Evolutionary conservation across 495 filamentous ascomycete species (phyloP).

Genomic region (Hamigera avellanea): DNA sequence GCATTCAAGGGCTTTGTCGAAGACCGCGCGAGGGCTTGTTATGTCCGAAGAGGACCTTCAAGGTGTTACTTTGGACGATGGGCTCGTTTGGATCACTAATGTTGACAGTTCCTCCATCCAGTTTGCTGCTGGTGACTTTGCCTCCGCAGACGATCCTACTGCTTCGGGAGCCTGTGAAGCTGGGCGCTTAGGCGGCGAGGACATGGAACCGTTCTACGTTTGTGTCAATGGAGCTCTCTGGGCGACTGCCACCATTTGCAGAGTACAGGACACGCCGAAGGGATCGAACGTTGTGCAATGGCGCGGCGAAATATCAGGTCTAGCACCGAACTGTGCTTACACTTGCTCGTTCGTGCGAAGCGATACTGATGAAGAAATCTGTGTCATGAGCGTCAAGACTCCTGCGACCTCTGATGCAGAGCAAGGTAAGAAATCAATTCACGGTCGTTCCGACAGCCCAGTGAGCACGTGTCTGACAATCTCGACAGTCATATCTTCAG

Average conservation of each 20-base stretch:
- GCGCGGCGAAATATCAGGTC: slow-evolving; percentile 79
- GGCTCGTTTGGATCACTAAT: slow-evolving; percentile 78
- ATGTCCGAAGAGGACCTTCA: slow-evolving; percentile 77
- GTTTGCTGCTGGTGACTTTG: slow-evolving; percentile 66
- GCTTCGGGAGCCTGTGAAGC: slow-evolving; percentile 21
- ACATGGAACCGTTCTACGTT: slow-evolving; percentile 73
- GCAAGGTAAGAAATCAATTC: slow-evolving; percentile 45
- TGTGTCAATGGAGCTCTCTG: slow-evolving; percentile 81
- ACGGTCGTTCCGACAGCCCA: no score
- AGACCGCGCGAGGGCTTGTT: slow-evolving; percentile 49
- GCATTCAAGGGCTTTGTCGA: slow-evolving; percentile 68
- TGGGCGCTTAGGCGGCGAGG: slow-evolving; percentile 25
- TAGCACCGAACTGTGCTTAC: slow-evolving; percentile 78
- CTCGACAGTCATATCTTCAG: slow-evolving; percentile 25
- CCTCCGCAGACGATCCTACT: slow-evolving; percentile 27
- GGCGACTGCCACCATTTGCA: slow-evolving; percentile 66
- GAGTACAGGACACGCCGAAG: slow-evolving; percentile 37
- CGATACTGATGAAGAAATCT: slow-evolving; percentile 60
- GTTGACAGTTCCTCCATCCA: slow-evolving; percentile 71
- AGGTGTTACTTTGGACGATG: slow-evolving; percentile 67
- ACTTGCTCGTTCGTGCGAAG: slow-evolving; percentile 73
- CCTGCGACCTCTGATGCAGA: slow-evolving; percentile 58
- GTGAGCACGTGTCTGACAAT: background rate
- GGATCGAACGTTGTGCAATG: slow-evolving; percentile 44
- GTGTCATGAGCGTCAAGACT: slow-evolving; percentile 70